phyloP scores from a whole-genome alignment of 768 basidiomycete genomes.

The Polyporus arcularius region DNA sequence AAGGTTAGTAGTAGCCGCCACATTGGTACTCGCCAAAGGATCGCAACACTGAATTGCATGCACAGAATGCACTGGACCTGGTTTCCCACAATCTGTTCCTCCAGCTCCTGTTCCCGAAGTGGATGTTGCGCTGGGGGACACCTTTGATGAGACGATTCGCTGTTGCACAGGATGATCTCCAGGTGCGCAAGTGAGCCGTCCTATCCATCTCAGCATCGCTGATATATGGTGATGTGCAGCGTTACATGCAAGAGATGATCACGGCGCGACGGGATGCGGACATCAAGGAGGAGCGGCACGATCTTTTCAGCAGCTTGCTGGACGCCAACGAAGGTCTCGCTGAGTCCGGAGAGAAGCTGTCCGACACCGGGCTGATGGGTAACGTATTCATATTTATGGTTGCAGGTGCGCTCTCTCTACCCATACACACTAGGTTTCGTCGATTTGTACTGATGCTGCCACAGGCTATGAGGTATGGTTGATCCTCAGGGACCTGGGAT shows the following conservation, averaged over 20 bases:
- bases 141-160: constrained; percentile 24
- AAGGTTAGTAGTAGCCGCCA: constrained; percentile 16
- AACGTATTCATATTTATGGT: constrained; percentile 48
- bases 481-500: background rate
- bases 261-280: constrained; percentile 38
- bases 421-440: too few relatives aligned
- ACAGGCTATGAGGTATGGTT: constrained; percentile 46
- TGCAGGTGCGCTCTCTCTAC: constrained; percentile 39
- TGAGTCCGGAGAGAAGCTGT: constrained; percentile 33
- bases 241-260: constrained; percentile 59
- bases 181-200: constrained; percentile 17
- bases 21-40: background rate
- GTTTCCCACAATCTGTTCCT: constrained; percentile 31
- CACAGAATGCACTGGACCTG: constrained; percentile 29
- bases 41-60: background rate
- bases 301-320: constrained; percentile 55
- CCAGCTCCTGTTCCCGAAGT: constrained; percentile 28
- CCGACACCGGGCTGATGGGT: constrained; percentile 45
- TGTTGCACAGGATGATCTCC: constrained; percentile 30
- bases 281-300: constrained; percentile 43
- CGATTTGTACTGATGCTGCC: background rate
- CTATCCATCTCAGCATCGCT: too few relatives aligned
- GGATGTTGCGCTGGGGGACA: constrained; percentile 25
- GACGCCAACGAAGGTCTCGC: constrained; percentile 45
- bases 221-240: constrained; percentile 23